These are phyloP conservation scores for Anastatica hierochuntica DNA, from an alignment of 345 rosid species.

Conservation along the genomic window DNA sequence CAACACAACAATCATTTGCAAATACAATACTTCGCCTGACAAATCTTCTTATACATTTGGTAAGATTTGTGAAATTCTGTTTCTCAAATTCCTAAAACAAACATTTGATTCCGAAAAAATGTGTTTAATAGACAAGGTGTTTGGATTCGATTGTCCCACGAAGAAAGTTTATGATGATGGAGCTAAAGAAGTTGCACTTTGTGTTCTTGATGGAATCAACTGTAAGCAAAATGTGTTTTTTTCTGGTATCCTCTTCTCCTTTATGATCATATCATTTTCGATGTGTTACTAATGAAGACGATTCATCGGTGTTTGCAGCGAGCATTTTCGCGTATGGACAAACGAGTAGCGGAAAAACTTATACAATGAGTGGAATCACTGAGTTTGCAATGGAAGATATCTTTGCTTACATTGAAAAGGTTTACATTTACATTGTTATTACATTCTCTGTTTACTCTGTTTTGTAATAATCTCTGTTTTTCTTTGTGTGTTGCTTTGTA, in stretches of 20 bases:
- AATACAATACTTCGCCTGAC: conserved; percentile 31
- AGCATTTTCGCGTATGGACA: conserved; percentile 75
- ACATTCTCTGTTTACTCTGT: too few relatives aligned
- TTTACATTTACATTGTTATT: conserved; percentile 10
- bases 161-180: conserved; percentile 50
- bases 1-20: conserved; percentile 45
- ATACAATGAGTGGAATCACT: conserved; percentile 58
- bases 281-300: too few relatives aligned
- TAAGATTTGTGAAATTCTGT: too few relatives aligned
- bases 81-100: too few relatives aligned
- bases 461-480: neutral
- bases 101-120: too few relatives aligned
- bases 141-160: conserved; percentile 38
- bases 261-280: too few relatives aligned
- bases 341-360: conserved; percentile 74
- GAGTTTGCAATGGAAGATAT: conserved; percentile 45
- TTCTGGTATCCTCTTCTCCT: too few relatives aligned
- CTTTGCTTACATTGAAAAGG: conserved; percentile 46
- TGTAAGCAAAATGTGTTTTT: conserved; percentile 29
- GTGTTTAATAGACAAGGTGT: conserved; percentile 45
- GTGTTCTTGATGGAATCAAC: conserved; percentile 55
- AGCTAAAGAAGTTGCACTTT: conserved; percentile 50
- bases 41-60: conserved; percentile 53
- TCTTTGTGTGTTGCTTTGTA: conserved; percentile 16
- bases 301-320: too few relatives aligned